Evolutionary conservation across 164 flowering plant species (phyloP).

Genomic region (Stephania yunnanensis): DNA sequence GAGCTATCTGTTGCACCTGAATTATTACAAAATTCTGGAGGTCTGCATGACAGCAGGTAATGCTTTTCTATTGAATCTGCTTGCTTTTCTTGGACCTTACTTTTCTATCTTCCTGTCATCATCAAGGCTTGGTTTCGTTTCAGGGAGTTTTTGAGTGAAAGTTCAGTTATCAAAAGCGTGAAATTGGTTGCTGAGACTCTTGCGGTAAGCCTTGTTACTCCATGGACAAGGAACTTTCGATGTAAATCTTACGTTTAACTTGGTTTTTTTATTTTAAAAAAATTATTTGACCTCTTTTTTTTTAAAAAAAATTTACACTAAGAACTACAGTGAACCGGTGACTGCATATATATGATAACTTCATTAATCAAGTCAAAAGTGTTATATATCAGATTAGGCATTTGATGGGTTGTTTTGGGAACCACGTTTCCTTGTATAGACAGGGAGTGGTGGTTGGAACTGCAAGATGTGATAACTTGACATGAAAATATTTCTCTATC

Average conservation of each 20-base stretch:
- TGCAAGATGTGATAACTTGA: not conserved
- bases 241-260: not conserved
- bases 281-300: not conserved
- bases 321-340: not conserved
- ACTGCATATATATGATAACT: not conserved
- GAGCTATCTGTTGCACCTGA: constrained; percentile 76
- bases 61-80: not conserved
- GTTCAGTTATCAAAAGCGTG: constrained; percentile 52
- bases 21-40: constrained; percentile 71
- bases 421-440: not conserved
- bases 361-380: not conserved
- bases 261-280: not conserved
- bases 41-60: constrained; percentile 75
- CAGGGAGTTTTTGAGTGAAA: constrained; percentile 62
- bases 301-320: too few relatives aligned
- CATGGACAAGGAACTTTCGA: not conserved
- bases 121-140: constrained; percentile 15
- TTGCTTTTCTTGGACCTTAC: not conserved
- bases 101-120: constrained; percentile 7
- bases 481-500: not conserved
- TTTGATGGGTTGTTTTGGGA: not conserved
- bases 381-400: not conserved
- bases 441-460: not conserved
- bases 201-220: constrained; percentile 52
- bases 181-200: constrained; percentile 93